Evolutionary conservation across 257 asterid species (phyloP), one percentile per base, ranked within the genome.

Genomic region (Plantago elongata): DNA sequence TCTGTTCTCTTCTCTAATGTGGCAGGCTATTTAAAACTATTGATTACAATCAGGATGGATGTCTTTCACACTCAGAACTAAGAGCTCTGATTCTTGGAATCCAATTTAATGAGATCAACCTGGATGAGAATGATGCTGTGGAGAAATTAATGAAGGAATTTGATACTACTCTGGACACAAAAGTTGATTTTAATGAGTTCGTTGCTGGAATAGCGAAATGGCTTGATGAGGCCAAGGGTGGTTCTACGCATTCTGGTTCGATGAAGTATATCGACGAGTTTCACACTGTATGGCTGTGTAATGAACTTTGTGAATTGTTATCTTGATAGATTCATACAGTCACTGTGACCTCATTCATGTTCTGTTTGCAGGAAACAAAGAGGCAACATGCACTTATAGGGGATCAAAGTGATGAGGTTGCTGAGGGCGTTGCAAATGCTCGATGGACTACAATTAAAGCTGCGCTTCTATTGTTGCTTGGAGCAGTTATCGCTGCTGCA

Each of bases 401-500:
- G 46, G 89, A 65, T 49, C 80, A 75, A 66, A 78, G 81, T 65
- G 95, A 86, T 3, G 97, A 91, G 69, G 13, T 51, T 29, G 88
- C 59, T 17, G 96, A 83, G 76, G 91, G 76, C 13, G 80, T 69
- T 22, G 89, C 81, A 64, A 78, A 74, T 77, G 66, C 90, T 9
- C 77, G 64, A 69, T 61, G 66, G 67, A 73, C 60, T 58, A 38
- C 85, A 5, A 30, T 83, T 14, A 92, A 89, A 74, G 99, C 99
- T 11, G 85, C 57, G 7, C 76, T 89, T 46, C 34, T 89, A n/a
- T 69, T 89, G 81, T 59, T 89, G 57, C 77, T 89, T 14, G 99
- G 99, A 64, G 74, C 97, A 34, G 62, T 52, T 43, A 86, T 92
- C 18, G 99, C 99, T 7, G 99, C 95, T 71, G 88, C 75, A 62